Evolutionary conservation across 1,284 basidiomycete species (phyloP).

Genomic region (Rhizoctonia solani): DNA sequence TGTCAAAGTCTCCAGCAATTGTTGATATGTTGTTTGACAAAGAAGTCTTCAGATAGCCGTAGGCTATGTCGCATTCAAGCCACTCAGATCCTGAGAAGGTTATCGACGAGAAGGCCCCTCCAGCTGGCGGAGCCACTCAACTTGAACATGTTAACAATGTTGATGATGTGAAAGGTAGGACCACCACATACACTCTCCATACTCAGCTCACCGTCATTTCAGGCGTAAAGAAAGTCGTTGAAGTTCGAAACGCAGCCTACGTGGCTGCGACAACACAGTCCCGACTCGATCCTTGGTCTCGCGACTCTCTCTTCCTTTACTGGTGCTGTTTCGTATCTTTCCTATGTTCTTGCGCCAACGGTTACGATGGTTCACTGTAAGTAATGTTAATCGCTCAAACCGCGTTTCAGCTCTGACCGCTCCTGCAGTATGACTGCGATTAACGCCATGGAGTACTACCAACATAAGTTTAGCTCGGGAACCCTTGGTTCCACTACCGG

Average conservation of each 20-base stretch:
- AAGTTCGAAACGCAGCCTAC: conserved; percentile 39
- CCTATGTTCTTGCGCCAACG: conserved; percentile 41
- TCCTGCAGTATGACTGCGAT: conserved; percentile 40
- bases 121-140: conserved; percentile 17
- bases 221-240: conserved; percentile 21
- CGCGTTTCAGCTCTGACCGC: conserved; percentile 27
- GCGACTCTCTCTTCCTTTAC: conserved; percentile 42
- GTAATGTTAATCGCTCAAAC: background rate
- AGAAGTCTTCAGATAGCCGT: background rate
- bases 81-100: conserved; percentile 36
- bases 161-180: conserved; percentile 40
- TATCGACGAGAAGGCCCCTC: conserved; percentile 29
- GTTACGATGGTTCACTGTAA: conserved; percentile 42
- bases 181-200: background rate
- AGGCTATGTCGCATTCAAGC: conserved; percentile 19
- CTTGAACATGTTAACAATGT: conserved; percentile 36
- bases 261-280: conserved; percentile 41
- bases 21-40: background rate
- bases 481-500: conserved; percentile 41
- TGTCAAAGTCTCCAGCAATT: background rate
- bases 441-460: conserved; percentile 44
- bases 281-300: conserved; percentile 42
- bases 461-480: conserved; percentile 42
- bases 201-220: background rate
- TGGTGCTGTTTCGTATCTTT: conserved; percentile 43